Evolutionary conservation across 2,329 filamentous ascomycete species (phyloP).

Genomic region (Basipetospora chlamydospora): DNA sequence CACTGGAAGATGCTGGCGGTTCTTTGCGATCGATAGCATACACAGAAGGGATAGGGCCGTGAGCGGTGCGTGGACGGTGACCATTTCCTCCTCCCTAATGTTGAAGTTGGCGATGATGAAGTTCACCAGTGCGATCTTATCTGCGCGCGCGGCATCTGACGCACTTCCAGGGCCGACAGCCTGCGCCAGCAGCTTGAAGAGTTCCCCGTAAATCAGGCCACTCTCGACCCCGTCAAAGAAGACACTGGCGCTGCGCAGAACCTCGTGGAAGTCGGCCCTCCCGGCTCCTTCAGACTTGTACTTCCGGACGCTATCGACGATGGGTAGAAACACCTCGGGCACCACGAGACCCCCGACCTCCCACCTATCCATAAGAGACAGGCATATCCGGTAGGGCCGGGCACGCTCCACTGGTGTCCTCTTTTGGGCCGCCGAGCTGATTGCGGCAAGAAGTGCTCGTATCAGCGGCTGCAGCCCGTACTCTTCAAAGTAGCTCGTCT

Average conservation of each 20-base stretch:
- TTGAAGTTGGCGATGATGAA: conserved; percentile 87
- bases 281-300: conserved; percentile 53
- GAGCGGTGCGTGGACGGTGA: conserved; percentile 69
- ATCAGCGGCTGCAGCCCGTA: conserved; percentile 64
- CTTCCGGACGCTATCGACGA: conserved; percentile 62
- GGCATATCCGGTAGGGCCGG: conserved; percentile 75
- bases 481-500: conserved; percentile 69
- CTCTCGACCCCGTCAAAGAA: conserved; percentile 98
- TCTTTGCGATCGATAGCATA: conserved; percentile 42
- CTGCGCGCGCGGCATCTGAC: conserved; percentile 33
- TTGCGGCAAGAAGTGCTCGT: conserved; percentile 61
- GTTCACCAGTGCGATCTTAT: conserved; percentile 56
- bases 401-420: conserved; percentile 52
- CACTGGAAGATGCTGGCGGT: too few relatives aligned
- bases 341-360: conserved; percentile 87
- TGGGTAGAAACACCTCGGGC: conserved; percentile 74
- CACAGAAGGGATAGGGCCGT: conserved; percentile 49
- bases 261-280: conserved; percentile 67
- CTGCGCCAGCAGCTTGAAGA: conserved; percentile 52
- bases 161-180: conserved; percentile 34
- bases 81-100: conserved; percentile 89
- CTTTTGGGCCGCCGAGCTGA: conserved; percentile 35
- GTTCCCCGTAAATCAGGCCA: conserved; percentile 76
- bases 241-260: conserved; percentile 80
- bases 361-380: conserved; percentile 97